Evolutionary conservation across 139 green algal genomes (phyloP), one percentile per base, ranked within the genome.

Genomic region (Tetradesmus obliquus): DNA sequence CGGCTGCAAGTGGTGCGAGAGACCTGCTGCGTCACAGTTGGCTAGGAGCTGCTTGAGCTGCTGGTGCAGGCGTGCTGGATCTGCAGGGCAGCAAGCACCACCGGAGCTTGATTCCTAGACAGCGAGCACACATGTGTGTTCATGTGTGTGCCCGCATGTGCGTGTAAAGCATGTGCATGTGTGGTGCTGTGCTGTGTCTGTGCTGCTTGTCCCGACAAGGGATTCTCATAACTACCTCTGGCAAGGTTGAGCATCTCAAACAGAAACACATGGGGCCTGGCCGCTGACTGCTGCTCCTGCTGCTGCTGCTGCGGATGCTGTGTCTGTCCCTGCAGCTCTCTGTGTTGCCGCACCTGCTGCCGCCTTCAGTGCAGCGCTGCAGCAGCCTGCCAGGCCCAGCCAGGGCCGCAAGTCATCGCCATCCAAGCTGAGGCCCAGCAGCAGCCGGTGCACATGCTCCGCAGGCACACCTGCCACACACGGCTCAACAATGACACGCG

Each of bases 361-460:
- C 51, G 62, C 45, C 10, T 72, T 20, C 1, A 90, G 86, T n/a
- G 86, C 86, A 55, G 55, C 66, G 4, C 74, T 20, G 19, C 81
- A 88, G 55, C 62, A 58, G 58, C 89, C 89, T 20, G 82, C 60
- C 20, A 92, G n/a, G 4, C 2, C 19, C 53, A 84, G 10, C 89
- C 82, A 92, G 1, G 62, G 89, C 62, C 62, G n/a, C 62, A 92
- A 51, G 15, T 88, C 66, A 6, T 55, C 17, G 19, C 89, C 82
- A 22, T 69, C 51, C 15, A 81, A 66, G 8, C 79, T 72, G 0
- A 92, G 53, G 19, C 80, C 89, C 82, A 92, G 69, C 69, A 92
- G 82, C 53, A 92, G 82, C 17, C 89, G 57, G 69, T 92, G 89
- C 53, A 89, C 53, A n/a, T 88, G 82, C 62, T 84, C 60, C 3